Evolutionary conservation across 148 eudicot genomes (phyloP).

Genomic region (Chenopodium berlandieri): DNA sequence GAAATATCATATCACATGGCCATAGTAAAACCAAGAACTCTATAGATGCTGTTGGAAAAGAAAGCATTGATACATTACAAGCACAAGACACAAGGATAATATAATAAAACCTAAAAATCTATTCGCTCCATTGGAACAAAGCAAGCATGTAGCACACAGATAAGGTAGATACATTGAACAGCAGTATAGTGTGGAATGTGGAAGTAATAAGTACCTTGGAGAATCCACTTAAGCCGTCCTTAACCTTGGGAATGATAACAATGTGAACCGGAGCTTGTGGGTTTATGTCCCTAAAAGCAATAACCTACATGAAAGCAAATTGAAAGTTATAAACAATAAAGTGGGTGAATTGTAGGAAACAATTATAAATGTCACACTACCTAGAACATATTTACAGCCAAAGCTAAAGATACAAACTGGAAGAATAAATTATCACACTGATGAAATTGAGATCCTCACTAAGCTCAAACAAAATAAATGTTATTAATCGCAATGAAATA

Average conservation of each 20-base stretch:
- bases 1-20: not conserved
- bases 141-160: not conserved
- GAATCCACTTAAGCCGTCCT: constrained; percentile 78
- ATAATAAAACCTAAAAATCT: no score
- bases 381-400: not conserved
- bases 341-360: no score
- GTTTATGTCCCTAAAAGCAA: constrained; percentile 84
- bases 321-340: not conserved
- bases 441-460: no score
- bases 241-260: constrained; percentile 78
- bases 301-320: constrained; percentile 54
- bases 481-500: not conserved
- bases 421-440: not conserved
- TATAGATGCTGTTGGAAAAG: not conserved
- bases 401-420: not conserved
- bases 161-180: not conserved
- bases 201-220: constrained; percentile 46
- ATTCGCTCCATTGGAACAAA: not conserved
- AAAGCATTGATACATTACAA: not conserved
- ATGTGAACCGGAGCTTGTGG: constrained; percentile 91
- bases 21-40: not conserved
- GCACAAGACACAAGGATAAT: not conserved
- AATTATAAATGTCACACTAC: no score
- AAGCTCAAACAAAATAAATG: no score
- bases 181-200: not conserved